Evolutionary conservation across 345 rosid genomes (phyloP).

Genomic region (Corymbia maculata): DNA sequence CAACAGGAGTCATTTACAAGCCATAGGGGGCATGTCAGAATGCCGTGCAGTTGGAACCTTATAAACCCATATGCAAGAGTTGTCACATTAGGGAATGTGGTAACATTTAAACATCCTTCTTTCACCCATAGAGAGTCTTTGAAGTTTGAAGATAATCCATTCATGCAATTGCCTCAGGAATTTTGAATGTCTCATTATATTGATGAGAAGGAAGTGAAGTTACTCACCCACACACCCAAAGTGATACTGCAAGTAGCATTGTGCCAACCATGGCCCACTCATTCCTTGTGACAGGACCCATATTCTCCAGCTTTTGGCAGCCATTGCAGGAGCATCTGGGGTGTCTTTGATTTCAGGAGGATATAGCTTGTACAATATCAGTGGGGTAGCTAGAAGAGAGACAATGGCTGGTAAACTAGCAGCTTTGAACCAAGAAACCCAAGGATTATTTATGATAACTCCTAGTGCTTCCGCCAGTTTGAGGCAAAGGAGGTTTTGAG

Average conservation of each 20-base stretch:
- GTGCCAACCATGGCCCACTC: conserved; percentile 90
- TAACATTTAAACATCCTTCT: neutral
- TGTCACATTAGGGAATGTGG: neutral
- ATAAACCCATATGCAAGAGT: neutral
- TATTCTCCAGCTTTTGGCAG: conserved; percentile 59
- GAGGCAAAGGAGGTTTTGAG: conserved; percentile 88
- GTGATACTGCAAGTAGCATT: conserved; percentile 91
- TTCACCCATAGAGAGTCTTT: neutral
- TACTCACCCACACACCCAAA: conserved; percentile 76
- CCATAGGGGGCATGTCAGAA: neutral
- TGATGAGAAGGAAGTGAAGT: neutral
- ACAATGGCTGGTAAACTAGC: conserved; percentile 80
- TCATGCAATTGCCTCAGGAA: neutral
- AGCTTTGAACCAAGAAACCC: conserved; percentile 96
- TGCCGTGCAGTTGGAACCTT: neutral
- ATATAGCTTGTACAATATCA: conserved; percentile 68
- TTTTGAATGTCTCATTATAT: neutral
- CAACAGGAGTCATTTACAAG: neutral
- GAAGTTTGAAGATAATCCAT: neutral
- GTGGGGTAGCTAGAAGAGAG: conserved; percentile 69
- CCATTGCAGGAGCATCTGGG: conserved; percentile 93
- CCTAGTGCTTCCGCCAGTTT: conserved; percentile 96
- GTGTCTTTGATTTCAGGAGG: conserved; percentile 97
- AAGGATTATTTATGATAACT: conserved; percentile 63
- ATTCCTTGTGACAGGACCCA: conserved; percentile 82